Base-by-base conservation (phyloP, 768 basidiomycete species). In the Russula abietina region DNA sequence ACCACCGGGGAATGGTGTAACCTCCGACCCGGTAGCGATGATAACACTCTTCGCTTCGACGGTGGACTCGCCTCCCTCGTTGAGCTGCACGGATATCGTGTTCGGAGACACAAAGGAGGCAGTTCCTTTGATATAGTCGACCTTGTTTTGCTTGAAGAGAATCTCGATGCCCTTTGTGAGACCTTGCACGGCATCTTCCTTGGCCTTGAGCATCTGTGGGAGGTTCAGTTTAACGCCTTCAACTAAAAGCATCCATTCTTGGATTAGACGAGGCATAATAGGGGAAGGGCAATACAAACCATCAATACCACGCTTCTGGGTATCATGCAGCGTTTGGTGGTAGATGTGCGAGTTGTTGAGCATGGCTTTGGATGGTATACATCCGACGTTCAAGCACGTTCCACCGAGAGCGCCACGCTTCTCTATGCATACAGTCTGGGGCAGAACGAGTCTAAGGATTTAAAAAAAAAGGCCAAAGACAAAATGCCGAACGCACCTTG, bases 351-450 rank as follows among this genome's bases (percentile, higher is more conserved):
- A 98, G 80, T 98, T 98, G 83, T 99, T 98, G 65, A 98, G 82
- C 96, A 99, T 97, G 58, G 96, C 93, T 79, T 98, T 98, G 53
- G 96, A 98, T 0, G 97, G 96, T 70, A 98, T 98, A 73, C 97
- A 99, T 64, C 97, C 97, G 69, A 98, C 93, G 73, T 98, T 99
- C 66, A 98, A 78, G 82, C 97, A 99, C 62, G 96, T 99, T 69
- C 97, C 97, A 57, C 97, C 96, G 26, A 98, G 87, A 24, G 93
- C 74, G 26, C 94, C 96, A 61, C 95, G 91, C 74, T 96, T 98
- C 78, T 98, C 96, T 60, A 98, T 86, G 74, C n/a, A n/a, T 19
- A 89, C 95, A 14, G 95, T 98, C 94, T 95, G 60, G 43, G 39
- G 33, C 14, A n/a, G 57, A 17, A 51, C 9, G 28, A 63, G 51